Percentiles rank a stretch among this genome's conserved stretches.
Evolutionary conservation across 306 rosid species (phyloP).

Genomic region (barrel medic (Medicago truncatula)): MtrunA17r5.0-ANR NC_053042.1:73001-73500

Average conservation of each 20-base stretch:
- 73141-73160: too few species aligned
- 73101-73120: conserved; percentile 88
- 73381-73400: conserved; percentile 66
- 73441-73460: conserved; percentile 96
- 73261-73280: neutral
- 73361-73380: conserved; percentile 28
- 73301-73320: neutral
- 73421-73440: conserved; percentile 96
- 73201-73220: too few species aligned
- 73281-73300: neutral
- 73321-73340: neutral
- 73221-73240: too few species aligned
- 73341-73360: neutral
- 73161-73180: neutral
- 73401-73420: conserved; percentile 68
- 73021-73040: conserved; percentile 83
- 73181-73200: neutral
- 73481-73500: conserved; percentile 43
- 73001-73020: conserved; percentile 79
- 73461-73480: conserved; percentile 92
- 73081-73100: conserved; percentile 85
- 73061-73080: conserved; percentile 75
- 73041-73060: conserved; percentile 94
- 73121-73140: conserved; percentile 57
- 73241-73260: neutral